Percentiles rank a stretch among this genome's conserved stretches.
These are phyloP conservation scores for Kwoniella europaea DNA, from an alignment of 768 basidiomycete species.

Conservation along the genomic window DNA sequence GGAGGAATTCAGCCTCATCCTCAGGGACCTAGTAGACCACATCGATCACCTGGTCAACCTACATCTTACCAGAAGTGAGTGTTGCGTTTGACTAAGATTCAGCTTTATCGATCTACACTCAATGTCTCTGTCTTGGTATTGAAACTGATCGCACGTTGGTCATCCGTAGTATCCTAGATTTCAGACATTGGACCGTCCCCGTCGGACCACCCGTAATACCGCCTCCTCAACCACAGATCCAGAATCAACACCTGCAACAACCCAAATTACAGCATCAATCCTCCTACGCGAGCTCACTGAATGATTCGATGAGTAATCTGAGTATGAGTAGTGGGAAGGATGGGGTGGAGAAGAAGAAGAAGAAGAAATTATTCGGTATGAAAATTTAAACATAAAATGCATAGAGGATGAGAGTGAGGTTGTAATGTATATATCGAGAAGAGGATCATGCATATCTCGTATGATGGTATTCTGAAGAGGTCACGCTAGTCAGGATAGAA, in stretches of 20 bases:
- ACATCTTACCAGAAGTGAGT: conserved; percentile 50
- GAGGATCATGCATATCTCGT: no score
- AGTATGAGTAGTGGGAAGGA: conserved; percentile 30
- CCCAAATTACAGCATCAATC: conserved; percentile 23
- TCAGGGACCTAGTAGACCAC: conserved; percentile 39
- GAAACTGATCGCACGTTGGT: not conserved
- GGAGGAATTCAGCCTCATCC: conserved; percentile 54
- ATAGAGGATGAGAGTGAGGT: not conserved
- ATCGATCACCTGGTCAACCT: conserved; percentile 40
- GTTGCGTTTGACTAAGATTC: not conserved
- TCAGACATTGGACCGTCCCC: conserved; percentile 55
- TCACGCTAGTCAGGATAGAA: no score
- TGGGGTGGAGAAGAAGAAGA: conserved; percentile 45
- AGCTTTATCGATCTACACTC: not conserved
- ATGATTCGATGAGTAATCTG: conserved; percentile 31
- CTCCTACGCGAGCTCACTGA: conserved; percentile 28
- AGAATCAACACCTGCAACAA: conserved; percentile 6
- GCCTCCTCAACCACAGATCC: conserved; percentile 32
- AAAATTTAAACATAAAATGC: conserved; percentile 12
- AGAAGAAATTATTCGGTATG: conserved; percentile 49
- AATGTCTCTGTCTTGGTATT: not conserved
- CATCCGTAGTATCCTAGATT: conserved; percentile 52
- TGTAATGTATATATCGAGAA: not conserved
- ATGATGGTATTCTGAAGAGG: no score
- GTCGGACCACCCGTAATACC: conserved; percentile 55